Conservation (phyloP, 2,329 filamentous ascomycete genomes). For the Ambrosiella xylebori region DNA sequence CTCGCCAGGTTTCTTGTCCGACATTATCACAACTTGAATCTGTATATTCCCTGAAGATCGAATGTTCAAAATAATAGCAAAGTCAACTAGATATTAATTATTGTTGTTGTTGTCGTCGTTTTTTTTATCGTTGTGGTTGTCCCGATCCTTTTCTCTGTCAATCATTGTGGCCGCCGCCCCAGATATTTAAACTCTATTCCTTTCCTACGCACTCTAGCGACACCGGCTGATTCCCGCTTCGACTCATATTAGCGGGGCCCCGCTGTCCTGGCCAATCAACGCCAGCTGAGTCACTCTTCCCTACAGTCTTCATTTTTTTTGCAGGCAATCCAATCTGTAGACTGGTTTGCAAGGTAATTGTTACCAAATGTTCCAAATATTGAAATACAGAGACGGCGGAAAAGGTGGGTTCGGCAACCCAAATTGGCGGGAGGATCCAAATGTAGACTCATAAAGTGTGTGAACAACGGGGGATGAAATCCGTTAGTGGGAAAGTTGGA, state of each 20-base stretch:
- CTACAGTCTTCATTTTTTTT: neutral
- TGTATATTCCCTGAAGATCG: neutral
- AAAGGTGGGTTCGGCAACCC: neutral
- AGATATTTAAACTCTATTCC: neutral
- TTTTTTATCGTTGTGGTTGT: too few species aligned
- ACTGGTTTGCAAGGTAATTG: too few species aligned
- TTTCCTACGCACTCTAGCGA: neutral
- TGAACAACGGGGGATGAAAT: neutral
- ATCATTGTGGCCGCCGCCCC: too few species aligned
- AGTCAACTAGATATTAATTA: too few species aligned
- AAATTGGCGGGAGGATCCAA: neutral
- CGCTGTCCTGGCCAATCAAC: neutral
- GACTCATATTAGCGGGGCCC: neutral
- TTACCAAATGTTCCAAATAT: too few species aligned
- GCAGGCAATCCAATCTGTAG: too few species aligned
- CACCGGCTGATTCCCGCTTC: neutral
- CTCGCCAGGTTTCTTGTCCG: conserved; percentile 18
- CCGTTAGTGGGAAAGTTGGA: neutral
- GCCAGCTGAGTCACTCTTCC: neutral
- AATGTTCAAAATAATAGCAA: too few species aligned
- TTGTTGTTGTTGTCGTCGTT: too few species aligned
- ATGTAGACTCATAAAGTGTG: neutral
- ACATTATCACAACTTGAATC: conserved; percentile 15
- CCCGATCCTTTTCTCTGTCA: too few species aligned
- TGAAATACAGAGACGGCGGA: neutral